Conservation (phyloP, 495 filamentous ascomycete genomes). For the Margaritispora aquatica region DNA sequence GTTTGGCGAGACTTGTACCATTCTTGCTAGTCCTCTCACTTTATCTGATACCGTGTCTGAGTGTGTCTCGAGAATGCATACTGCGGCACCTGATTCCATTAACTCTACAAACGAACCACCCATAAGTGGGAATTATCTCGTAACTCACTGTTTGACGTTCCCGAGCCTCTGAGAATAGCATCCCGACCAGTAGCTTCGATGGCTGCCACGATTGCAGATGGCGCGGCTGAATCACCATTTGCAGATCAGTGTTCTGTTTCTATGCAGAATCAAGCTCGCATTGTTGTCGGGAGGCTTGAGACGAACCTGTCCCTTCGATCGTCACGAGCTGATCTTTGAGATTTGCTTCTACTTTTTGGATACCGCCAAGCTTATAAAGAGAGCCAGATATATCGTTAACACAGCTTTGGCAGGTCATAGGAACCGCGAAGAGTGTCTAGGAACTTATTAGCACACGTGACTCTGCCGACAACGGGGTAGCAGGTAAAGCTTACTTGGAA, state of each 20-base stretch:
- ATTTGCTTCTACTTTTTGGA: conserved; percentile 60
- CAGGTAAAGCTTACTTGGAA: conserved; percentile 23
- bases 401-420: conserved; percentile 83
- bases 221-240: conserved; percentile 49
- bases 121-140: conserved; percentile 1
- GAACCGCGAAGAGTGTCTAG: conserved; percentile 91
- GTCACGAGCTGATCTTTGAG: conserved; percentile 61
- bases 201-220: conserved; percentile 79
- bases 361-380: conserved; percentile 65
- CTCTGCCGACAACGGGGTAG: not conserved
- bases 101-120: not conserved
- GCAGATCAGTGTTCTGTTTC: conserved; percentile 9
- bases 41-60: conserved; percentile 47
- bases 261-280: not conserved
- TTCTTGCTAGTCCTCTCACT: conserved; percentile 70
- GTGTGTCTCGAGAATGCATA: conserved; percentile 95
- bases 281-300: not conserved
- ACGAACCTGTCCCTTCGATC: conserved; percentile 60
- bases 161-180: conserved; percentile 89
- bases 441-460: conserved; percentile 13
- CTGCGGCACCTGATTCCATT: conserved; percentile 63
- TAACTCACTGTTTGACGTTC: conserved; percentile 69
- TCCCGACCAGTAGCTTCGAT: conserved; percentile 88
- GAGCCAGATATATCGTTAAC: conserved; percentile 75
- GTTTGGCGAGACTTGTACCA: conserved; percentile 71